A percentile compares a stretch with the other conserved stretches of the same genome.
These are phyloP conservation scores for Chalciporus sphaerocephalus DNA, from an alignment of 768 basidiomycete genomes.

Conservation along the genomic window DNA sequence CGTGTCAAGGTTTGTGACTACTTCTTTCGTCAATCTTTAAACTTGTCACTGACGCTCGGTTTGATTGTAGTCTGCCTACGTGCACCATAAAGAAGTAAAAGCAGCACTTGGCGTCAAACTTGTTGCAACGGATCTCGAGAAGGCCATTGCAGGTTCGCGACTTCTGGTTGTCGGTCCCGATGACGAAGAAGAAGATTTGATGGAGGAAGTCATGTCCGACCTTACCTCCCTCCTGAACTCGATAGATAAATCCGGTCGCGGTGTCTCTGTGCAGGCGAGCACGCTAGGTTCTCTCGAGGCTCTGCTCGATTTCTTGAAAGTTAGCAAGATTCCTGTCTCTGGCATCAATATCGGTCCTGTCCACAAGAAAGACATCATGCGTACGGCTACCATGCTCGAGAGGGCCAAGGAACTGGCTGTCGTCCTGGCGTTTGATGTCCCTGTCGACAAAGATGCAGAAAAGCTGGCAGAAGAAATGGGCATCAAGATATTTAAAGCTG, in stretches of 20 bases:
- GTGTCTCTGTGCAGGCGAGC: slow-evolving; percentile 96
- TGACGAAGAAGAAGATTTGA: slow-evolving; percentile 92
- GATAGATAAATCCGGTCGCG: slow-evolving; percentile 92
- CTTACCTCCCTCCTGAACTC: slow-evolving; percentile 82
- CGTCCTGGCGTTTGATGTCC: slow-evolving; percentile 94
- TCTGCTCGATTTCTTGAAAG: slow-evolving; percentile 89
- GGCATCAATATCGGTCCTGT: slow-evolving; percentile 98
- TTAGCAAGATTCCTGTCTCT: slow-evolving; percentile 94
- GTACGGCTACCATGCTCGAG: slow-evolving; percentile 89
- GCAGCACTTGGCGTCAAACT: slow-evolving; percentile 97
- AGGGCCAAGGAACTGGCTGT: slow-evolving; percentile 93
- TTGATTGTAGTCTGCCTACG: slow-evolving; percentile 73
- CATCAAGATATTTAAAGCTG: slow-evolving; percentile 91
- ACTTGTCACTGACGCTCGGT: slow-evolving; percentile 3
- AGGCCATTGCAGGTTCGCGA: slow-evolving; percentile 95
- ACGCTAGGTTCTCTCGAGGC: slow-evolving; percentile 97
- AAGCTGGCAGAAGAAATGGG: slow-evolving; percentile 91
- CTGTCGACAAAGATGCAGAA: slow-evolving; percentile 91
- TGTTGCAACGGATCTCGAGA: slow-evolving; percentile 90
- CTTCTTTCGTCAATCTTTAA: neutral
- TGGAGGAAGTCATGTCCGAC: slow-evolving; percentile 96
- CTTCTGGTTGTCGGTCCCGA: slow-evolving; percentile 90
- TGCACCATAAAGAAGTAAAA: slow-evolving; percentile 96
- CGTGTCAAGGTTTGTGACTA: slow-evolving; percentile 75
- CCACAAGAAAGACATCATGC: slow-evolving; percentile 92